phyloP scores from a whole-genome alignment of 768 basidiomycete species.

The Amanita muscaria region DNA sequence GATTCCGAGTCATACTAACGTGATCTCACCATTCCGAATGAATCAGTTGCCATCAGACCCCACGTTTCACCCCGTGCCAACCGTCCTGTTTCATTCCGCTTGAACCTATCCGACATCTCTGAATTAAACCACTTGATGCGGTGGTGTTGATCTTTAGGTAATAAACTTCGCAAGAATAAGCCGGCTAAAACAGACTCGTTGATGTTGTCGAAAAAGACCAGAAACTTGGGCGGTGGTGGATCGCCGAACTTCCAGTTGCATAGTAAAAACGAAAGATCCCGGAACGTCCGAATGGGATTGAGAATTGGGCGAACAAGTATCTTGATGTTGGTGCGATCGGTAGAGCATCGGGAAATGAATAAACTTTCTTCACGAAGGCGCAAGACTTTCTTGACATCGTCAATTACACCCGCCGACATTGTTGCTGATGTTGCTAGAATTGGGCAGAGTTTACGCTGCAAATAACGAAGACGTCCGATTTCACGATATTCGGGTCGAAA shows the following conservation, averaged over 20 bases:
- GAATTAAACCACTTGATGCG: too few relatives aligned
- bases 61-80: too few relatives aligned
- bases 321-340: conserved; percentile 2
- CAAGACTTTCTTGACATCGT: too few relatives aligned
- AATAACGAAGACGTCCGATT: background rate
- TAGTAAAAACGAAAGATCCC: background rate
- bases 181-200: background rate
- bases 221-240: too few relatives aligned
- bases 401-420: background rate
- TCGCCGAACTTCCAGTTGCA: background rate
- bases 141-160: too few relatives aligned
- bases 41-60: too few relatives aligned
- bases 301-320: background rate
- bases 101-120: too few relatives aligned
- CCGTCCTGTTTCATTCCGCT: too few relatives aligned
- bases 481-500: too few relatives aligned
- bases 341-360: background rate
- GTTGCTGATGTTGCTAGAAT: conserved; percentile 1
- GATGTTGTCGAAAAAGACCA: conserved; percentile 4
- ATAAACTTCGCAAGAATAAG: background rate
- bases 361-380: background rate
- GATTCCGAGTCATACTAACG: too few relatives aligned
- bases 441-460: conserved; percentile 11
- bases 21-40: too few relatives aligned
- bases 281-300: background rate